phyloP scores from a whole-genome alignment of 2,329 filamentous ascomycete species.

The Hymenoscyphus fructigenus region DNA sequence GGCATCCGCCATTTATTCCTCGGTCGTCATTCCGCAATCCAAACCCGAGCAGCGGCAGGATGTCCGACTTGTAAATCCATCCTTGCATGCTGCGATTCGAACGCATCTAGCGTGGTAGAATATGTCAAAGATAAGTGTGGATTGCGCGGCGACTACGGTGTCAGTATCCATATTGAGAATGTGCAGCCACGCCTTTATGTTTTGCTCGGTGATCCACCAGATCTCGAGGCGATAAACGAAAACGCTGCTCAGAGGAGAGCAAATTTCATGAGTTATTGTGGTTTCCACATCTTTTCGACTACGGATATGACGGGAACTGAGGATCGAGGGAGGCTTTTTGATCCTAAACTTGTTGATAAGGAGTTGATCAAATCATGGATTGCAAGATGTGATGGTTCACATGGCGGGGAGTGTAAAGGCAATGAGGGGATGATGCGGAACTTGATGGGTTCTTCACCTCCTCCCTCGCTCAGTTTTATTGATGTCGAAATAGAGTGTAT shows the following conservation, averaged over 20 bases:
- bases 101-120: background rate
- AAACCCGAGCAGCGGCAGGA: background rate
- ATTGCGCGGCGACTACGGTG: conserved; percentile 2
- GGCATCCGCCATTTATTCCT: background rate
- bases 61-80: background rate
- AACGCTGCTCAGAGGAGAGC: background rate
- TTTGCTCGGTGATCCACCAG: background rate
- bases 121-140: background rate
- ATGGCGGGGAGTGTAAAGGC: background rate
- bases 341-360: background rate
- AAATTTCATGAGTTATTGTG: background rate
- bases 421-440: background rate
- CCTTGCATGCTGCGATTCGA: background rate
- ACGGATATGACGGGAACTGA: background rate
- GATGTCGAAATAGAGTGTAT: background rate
- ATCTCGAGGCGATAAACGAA: background rate
- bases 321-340: background rate
- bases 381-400: background rate
- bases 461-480: background rate
- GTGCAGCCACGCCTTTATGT: background rate
- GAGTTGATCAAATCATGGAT: conserved; percentile 1
- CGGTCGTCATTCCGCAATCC: background rate
- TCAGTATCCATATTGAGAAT: background rate
- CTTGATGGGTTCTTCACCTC: background rate
- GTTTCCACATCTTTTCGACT: background rate